Base-by-base conservation (phyloP, 2,329 filamentous ascomycete genomes). In the Ophiostoma triangulosporum region DNA sequence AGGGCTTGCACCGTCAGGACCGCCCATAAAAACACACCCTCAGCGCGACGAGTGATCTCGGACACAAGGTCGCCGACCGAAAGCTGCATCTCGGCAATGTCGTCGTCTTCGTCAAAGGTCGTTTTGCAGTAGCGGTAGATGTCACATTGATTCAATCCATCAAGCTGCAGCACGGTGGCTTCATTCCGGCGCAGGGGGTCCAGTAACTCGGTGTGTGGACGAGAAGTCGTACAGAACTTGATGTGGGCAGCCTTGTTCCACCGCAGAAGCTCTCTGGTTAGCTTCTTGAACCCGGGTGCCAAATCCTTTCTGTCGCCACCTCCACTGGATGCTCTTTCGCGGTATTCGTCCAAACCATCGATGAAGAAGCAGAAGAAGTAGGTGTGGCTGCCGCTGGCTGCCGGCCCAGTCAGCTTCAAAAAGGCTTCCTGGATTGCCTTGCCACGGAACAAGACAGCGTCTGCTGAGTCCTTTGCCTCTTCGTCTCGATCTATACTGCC, bases 361-460 rank as follows among this genome's bases (percentile, higher is more conserved):
- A 43, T 43, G 38, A 43, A 43, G 38, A 43, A 43, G 20, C 55
- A 57, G 4, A 53, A 52, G 49, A 26, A 43, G 35, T 53, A 50
- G 38, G 55, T 53, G 5, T 57, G 49, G 40, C 53, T 56, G 45
- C 32, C 31, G 50, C 50, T 46, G n/a, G 50, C 35, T 31, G 45
- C 43, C 11, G 50, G 20, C 22, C 38, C 38, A 2, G 24, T 20
- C 9, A 43, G 38, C 38, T 43, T 43, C 38, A 6, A 43, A 6
- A 43, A 43, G 9, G 38, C 38, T 1, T 43, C 38, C 1, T 14
- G 1, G 11, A 43, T 43, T 22, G 38, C 38, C 12, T 24, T 43
- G 20, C 20, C 38, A 6, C 38, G 38, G 38, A 43, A 43, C 38
- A 43, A 14, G 5, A 15, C 38, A 15, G 38, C 20, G 15, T 43